Base-by-base conservation (phyloP, 2,329 filamentous ascomycete species). In the Arthroderma sp. region DNA sequence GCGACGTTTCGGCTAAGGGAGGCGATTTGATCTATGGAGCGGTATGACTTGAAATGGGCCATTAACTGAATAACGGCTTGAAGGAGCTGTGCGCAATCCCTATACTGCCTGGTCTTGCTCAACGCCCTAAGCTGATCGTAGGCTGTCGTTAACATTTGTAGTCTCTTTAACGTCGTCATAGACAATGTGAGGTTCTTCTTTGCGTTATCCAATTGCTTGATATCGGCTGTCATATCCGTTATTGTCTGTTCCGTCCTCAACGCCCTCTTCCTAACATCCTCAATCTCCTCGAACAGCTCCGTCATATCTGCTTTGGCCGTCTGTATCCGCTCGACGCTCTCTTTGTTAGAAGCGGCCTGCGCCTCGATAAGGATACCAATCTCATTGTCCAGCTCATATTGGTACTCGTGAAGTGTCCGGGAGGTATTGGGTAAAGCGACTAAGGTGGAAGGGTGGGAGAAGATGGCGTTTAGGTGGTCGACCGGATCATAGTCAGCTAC, bases 91-190 rank as follows among this genome's bases (percentile, higher is more conserved):
- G 89, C 88, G 60, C 91, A 96, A 62, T 98, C 91, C 51, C 86
- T 75, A 63, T 98, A 98, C 63, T 98, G 91, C 46, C 89, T 74
- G 32, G 83, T 82, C 64, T 84, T 84, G 53, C 85, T 83, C 53
- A 95, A 71, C 2, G 80, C 84, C 47, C 84, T 77, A 47, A 98
- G 73, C 68, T 98, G 91, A 61, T 96, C 91, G 66, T 96, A 98
- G n/a, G 91, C 91, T 3, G 91, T 96, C 4, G 91, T 96, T 60
- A 98, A 70, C 91, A 98, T 98, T 72, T 98, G 91, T 55, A 98
- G 73, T 39, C 91, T 77, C 70, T 98, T 98, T 57, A 98, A 71
- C 22, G 89, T 89, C 37, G 91, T 98, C 91, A 98, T 98, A 53
- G 87, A 95, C 44, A 94, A 74, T 6, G 91, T 95, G 50, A 98